Percentiles rank a stretch among this genome's conserved stretches.
phyloP scores from a whole-genome alignment of 75 land plant genomes.

The Selaginella moellendorffii region DNA sequence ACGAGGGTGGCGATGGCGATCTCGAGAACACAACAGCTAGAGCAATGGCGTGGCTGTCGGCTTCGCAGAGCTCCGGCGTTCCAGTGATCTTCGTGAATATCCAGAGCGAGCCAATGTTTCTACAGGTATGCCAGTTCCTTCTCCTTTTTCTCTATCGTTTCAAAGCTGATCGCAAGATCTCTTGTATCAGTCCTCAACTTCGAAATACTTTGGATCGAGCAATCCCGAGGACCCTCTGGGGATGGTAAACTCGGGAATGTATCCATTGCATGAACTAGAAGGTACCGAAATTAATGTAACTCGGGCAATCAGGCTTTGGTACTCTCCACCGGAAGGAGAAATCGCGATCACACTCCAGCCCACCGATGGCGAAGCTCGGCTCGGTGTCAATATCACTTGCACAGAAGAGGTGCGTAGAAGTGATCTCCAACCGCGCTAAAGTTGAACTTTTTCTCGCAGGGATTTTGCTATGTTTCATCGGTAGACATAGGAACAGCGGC shows the following conservation, averaged over 20 bases:
- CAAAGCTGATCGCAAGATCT: too few species aligned
- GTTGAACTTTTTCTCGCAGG: conserved; percentile 27
- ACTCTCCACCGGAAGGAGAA: conserved; percentile 37
- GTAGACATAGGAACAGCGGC: conserved; percentile 44
- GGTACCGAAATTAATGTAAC: conserved; percentile 18
- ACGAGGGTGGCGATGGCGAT: conserved; percentile 11
- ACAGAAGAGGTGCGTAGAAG: conserved; percentile 41
- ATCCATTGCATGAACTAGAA: conserved; percentile 1
- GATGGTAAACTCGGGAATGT: conserved; percentile 10
- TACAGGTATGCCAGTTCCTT: conserved; percentile 17
- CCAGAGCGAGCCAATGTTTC: conserved; percentile 41
- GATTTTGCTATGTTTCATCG: conserved; percentile 62
- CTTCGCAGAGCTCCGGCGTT: conserved; percentile 42
- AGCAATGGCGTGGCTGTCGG: conserved; percentile 44
- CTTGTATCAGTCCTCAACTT: neutral
- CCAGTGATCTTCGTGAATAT: conserved; percentile 52
- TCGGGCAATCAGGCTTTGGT: conserved; percentile 43
- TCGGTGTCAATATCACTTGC: conserved; percentile 44
- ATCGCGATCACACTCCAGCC: conserved; percentile 27
- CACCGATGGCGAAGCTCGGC: conserved; percentile 23
- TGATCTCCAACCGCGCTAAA: neutral
- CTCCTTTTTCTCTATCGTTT: too few species aligned
- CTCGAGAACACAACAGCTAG: conserved; percentile 36
- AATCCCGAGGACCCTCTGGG: neutral
- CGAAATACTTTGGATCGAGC: conserved; percentile 8